Conservation (phyloP, 352 stramenopile species). For the Phytophthora agathidicida region DNA sequence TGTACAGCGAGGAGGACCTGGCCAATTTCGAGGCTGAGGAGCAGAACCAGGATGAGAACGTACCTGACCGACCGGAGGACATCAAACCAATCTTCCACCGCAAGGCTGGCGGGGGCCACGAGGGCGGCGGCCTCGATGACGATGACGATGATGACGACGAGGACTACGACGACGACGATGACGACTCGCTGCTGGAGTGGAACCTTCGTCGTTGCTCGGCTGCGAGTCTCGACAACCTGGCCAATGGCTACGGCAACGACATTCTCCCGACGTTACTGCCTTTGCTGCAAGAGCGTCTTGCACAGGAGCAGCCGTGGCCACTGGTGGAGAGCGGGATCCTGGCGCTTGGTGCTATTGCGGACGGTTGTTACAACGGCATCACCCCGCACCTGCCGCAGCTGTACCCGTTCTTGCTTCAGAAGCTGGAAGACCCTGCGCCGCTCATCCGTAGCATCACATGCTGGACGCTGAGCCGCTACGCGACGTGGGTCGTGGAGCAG, state of each 20-base stretch:
- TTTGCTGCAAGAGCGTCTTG: constrained; percentile 90
- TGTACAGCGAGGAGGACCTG: constrained; percentile 95
- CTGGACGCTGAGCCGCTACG: constrained; percentile 95
- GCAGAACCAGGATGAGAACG: constrained; percentile 84
- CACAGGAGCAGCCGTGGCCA: constrained; percentile 91
- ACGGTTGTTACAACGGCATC: constrained; percentile 94
- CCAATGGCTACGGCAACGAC: constrained; percentile 92
- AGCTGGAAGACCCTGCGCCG: constrained; percentile 88
- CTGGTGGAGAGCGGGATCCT: constrained; percentile 96
- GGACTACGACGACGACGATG: constrained; percentile 89
- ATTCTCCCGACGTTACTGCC: constrained; percentile 94
- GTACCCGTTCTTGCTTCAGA: constrained; percentile 95
- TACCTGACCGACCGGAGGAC: constrained; percentile 91
- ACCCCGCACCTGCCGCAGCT: constrained; percentile 91
- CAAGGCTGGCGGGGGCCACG: constrained; percentile 39
- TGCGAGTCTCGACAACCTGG: constrained; percentile 94
- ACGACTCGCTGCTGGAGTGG: constrained; percentile 96
- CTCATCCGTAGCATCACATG: constrained; percentile 95
- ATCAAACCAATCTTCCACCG: constrained; percentile 91
- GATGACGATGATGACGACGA: constrained; percentile 92
- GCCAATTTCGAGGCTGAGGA: constrained; percentile 91
- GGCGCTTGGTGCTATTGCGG: constrained; percentile 94
- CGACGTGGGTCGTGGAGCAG: constrained; percentile 92
- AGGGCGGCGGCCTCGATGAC: constrained; percentile 39
- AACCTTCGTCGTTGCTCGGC: constrained; percentile 95